Evolutionary conservation across 805 yeast species (phyloP).

Genomic region (Jamesozyma piceae): DNA sequence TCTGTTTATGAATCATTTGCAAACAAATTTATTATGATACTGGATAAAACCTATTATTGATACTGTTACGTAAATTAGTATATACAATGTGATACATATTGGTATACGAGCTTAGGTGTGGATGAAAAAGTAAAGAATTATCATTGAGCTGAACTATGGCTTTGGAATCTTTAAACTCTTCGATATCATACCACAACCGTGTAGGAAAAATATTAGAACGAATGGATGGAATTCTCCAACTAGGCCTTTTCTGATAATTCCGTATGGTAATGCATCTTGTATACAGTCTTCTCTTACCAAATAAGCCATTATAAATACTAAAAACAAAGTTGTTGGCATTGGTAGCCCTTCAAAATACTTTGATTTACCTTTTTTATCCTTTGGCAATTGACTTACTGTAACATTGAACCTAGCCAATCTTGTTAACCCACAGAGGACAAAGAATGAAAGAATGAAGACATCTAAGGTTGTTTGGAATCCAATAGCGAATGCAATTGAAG

Average conservation of each 20-base stretch:
- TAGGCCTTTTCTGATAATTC: conserved; percentile 45
- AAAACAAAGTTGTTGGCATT: conserved; percentile 74
- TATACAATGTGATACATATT: too few species aligned
- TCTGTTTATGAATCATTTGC: too few species aligned
- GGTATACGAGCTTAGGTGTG: too few species aligned
- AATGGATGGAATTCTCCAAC: conserved; percentile 69
- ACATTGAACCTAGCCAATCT: conserved; percentile 94
- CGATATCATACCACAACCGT: conserved; percentile 87
- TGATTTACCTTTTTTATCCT: conserved; percentile 78
- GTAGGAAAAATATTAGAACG: conserved; percentile 52
- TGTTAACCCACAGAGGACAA: conserved; percentile 88
- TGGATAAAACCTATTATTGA: too few species aligned
- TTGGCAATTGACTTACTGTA: conserved; percentile 85
- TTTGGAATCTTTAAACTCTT: conserved; percentile 89
- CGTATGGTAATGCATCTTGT: conserved; percentile 53
- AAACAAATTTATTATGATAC: too few species aligned
- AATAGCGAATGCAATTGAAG: conserved; percentile 80
- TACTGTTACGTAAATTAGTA: too few species aligned
- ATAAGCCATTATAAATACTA: conserved; percentile 65
- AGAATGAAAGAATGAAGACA: conserved; percentile 62
- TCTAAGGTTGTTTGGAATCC: conserved; percentile 84
- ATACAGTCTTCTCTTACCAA: conserved; percentile 48
- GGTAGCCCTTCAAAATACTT: conserved; percentile 95
- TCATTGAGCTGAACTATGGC: too few species aligned
- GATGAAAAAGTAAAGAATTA: too few species aligned